phyloP scores from a whole-genome alignment of 208 protist genomes.

The Crithidia sp. region DNA sequence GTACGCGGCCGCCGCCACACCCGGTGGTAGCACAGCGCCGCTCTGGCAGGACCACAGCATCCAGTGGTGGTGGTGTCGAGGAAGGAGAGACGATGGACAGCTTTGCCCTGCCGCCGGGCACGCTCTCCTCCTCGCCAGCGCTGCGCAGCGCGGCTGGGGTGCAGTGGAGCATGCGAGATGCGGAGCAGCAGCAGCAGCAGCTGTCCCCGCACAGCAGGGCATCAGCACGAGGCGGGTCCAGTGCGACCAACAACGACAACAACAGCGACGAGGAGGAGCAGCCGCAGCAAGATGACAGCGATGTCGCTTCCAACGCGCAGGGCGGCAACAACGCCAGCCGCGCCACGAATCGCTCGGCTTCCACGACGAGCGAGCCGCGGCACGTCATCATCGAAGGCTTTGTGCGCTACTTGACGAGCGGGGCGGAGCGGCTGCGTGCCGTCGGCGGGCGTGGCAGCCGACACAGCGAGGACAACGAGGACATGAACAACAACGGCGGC shows the following conservation, averaged over 20 bases:
- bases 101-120: slow-evolving; percentile 29
- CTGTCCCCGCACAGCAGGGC: not conserved
- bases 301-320: slow-evolving; percentile 1
- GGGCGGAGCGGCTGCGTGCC: slow-evolving; percentile 23
- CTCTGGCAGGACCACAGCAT: not conserved
- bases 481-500: not conserved
- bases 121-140: slow-evolving; percentile 18
- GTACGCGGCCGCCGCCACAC: not conserved
- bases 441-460: not conserved
- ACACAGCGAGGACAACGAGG: not conserved
- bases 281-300: slow-evolving; percentile 11
- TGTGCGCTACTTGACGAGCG: slow-evolving; percentile 25
- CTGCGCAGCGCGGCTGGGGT: slow-evolving; percentile 13
- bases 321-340: slow-evolving; percentile 3
- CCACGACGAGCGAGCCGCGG: slow-evolving; percentile 15
- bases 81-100: slow-evolving; percentile 12
- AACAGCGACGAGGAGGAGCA: not conserved
- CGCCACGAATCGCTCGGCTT: not conserved
- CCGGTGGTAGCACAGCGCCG: not conserved
- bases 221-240: not conserved
- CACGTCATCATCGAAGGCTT: slow-evolving; percentile 38
- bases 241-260: not conserved
- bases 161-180: slow-evolving; percentile 25
- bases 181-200: slow-evolving; percentile 21
- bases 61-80: not conserved